Conservation (phyloP, 2,329 filamentous ascomycete genomes). For the Pseudogymnoascus pannorum region DNA sequence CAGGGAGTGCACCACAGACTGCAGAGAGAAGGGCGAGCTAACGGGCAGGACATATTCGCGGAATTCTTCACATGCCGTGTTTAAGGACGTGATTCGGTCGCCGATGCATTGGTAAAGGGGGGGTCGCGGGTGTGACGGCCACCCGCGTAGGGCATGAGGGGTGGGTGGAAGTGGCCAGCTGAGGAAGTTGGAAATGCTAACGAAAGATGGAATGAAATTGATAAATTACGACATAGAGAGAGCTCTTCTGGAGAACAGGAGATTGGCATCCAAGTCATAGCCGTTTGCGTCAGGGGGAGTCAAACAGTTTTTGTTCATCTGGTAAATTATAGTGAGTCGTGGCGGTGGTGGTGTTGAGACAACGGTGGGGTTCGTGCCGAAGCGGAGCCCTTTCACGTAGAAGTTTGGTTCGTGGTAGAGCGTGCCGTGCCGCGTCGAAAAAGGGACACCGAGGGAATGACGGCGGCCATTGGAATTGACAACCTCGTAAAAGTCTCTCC, state of each 20-base stretch:
- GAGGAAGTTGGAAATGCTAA: neutral
- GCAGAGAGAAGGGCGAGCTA: neutral
- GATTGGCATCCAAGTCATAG: neutral
- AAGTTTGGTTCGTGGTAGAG: neutral
- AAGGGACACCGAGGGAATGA: neutral
- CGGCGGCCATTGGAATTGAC: neutral
- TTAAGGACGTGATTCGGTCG: conserved; percentile 1
- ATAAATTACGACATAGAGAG: neutral
- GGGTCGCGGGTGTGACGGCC: neutral
- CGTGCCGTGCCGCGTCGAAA: neutral
- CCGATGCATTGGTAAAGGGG: conserved; percentile 1
- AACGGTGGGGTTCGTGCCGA: neutral
- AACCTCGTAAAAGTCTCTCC: neutral
- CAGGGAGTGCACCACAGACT: neutral
- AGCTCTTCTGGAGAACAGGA: neutral
- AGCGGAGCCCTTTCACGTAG: neutral
- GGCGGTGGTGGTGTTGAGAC: neutral
- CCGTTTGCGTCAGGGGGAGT: conserved; percentile 1
- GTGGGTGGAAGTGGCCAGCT: neutral
- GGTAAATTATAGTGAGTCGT: neutral
- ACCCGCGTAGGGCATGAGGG: neutral
- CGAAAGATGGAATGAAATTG: neutral
- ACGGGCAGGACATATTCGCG: neutral
- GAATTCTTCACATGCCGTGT: neutral
- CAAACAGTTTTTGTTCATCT: neutral